These are phyloP conservation scores for Tylopilus rubrobrunneus DNA, from an alignment of 768 basidiomycete species.

Conservation along the genomic window DNA sequence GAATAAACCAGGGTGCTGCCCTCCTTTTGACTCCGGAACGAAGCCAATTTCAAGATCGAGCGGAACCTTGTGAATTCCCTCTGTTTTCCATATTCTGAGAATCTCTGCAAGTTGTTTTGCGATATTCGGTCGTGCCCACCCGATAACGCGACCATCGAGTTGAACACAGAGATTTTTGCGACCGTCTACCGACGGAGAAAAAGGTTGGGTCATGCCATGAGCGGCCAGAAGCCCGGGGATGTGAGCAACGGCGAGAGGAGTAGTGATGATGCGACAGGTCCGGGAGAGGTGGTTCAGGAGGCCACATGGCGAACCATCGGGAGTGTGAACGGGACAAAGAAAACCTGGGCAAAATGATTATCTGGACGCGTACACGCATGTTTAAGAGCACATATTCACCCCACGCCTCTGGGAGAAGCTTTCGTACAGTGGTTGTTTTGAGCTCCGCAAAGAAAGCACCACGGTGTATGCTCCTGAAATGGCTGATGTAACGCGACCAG, in stretches of 20 bases:
- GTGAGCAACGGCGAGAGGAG: slow-evolving; percentile 67
- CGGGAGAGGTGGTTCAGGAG: slow-evolving; percentile 94
- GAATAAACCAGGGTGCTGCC: slow-evolving; percentile 95
- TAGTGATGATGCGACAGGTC: slow-evolving; percentile 86
- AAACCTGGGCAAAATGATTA: slow-evolving; percentile 55
- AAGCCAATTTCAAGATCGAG: slow-evolving; percentile 93
- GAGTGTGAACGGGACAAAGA: slow-evolving; percentile 97
- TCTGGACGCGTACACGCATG: slow-evolving; percentile 3
- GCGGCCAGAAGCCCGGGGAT: slow-evolving; percentile 78
- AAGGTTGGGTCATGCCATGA: slow-evolving; percentile 93
- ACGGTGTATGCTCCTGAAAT: slow-evolving; percentile 97
- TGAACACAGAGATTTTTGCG: slow-evolving; percentile 82
- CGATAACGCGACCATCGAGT: slow-evolving; percentile 92
- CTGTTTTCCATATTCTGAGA: slow-evolving; percentile 93
- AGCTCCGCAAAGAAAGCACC: slow-evolving; percentile 99
- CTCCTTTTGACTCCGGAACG: slow-evolving; percentile 84
- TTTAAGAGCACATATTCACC: slow-evolving; percentile 44
- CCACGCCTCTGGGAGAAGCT: slow-evolving; percentile 96
- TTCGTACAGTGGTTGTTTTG: slow-evolving; percentile 96
- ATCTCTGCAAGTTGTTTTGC: slow-evolving; percentile 79
- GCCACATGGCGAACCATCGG: slow-evolving; percentile 97
- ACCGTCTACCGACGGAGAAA: slow-evolving; percentile 77
- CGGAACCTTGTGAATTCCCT: slow-evolving; percentile 75
- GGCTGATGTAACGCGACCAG: slow-evolving; percentile 97
- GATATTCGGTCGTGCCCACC: slow-evolving; percentile 78